A percentile compares a stretch with the other conserved stretches of the same genome.
Evolutionary conservation across 2,329 filamentous ascomycete genomes (phyloP).

Genomic region (Teratosphaeria viscida): DNA sequence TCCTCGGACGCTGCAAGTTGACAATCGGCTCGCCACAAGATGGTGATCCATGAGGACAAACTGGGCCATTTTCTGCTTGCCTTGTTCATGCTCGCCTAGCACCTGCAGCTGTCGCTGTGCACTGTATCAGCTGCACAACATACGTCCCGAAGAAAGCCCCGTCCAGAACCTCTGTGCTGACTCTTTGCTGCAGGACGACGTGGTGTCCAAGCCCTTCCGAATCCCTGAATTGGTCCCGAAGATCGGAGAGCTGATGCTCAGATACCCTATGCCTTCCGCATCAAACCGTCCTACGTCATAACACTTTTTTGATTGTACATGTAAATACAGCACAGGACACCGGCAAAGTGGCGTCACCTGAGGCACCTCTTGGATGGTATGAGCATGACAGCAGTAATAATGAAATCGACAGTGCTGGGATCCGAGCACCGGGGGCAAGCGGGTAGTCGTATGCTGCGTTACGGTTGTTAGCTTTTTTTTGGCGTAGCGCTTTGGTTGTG

Average conservation of each 20-base stretch:
- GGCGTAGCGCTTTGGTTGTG: background rate
- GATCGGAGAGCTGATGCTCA: conserved; percentile 37
- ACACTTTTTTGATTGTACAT: background rate
- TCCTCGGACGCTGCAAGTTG: no score
- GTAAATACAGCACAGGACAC: background rate
- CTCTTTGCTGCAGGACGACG: conserved; percentile 32
- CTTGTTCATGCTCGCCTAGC: background rate
- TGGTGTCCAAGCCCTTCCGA: conserved; percentile 42
- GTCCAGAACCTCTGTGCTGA: background rate
- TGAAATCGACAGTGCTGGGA: background rate
- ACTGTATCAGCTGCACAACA: background rate
- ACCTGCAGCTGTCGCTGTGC: background rate
- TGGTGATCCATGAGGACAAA: background rate
- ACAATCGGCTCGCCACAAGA: background rate
- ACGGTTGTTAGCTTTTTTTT: background rate
- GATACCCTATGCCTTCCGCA: conserved; percentile 17
- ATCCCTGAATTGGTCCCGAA: conserved; percentile 41
- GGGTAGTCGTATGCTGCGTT: background rate
- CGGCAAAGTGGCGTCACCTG: background rate
- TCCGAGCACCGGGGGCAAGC: background rate
- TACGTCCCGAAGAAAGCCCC: background rate
- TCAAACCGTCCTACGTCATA: background rate
- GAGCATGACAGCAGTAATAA: background rate
- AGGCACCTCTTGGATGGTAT: background rate
- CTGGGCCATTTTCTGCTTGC: background rate